These are phyloP conservation scores for Scytalidium lignicola DNA, from an alignment of 2,329 filamentous ascomycete species.

Conservation along the genomic window DNA sequence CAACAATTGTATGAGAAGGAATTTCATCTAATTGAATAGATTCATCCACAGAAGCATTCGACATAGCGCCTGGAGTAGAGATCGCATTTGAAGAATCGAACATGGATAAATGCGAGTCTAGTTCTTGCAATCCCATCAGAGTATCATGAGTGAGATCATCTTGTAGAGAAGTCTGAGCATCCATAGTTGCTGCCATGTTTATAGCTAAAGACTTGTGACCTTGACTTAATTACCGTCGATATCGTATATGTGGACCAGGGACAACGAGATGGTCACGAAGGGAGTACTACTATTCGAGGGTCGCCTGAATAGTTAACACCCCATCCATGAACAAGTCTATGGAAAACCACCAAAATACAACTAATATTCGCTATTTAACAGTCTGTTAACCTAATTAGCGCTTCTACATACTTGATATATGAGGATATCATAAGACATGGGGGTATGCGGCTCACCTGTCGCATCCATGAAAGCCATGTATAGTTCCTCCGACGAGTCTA, in stretches of 20 bases:
- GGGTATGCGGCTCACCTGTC: constrained; percentile 26
- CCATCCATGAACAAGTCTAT: constrained; percentile 17
- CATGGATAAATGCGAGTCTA: constrained; percentile 31
- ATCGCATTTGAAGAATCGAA: constrained; percentile 24
- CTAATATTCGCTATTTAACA: constrained; percentile 8
- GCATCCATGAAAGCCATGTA: constrained; percentile 20
- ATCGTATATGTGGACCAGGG: constrained; percentile 23
- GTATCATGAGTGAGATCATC: constrained; percentile 29
- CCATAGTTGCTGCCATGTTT: constrained; percentile 30
- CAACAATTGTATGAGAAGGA: constrained; percentile 19
- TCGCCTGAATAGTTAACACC: constrained; percentile 22
- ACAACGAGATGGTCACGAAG: constrained; percentile 16
- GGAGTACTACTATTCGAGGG: constrained; percentile 21
- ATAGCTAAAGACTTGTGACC: constrained; percentile 23
- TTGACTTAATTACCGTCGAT: constrained; percentile 27
- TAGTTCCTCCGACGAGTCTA: constrained; percentile 11
- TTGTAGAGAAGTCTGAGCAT: constrained; percentile 27
- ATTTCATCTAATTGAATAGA: constrained; percentile 16
- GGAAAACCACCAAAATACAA: constrained; percentile 16
- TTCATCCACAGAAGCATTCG: constrained; percentile 21
- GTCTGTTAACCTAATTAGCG: constrained; percentile 16
- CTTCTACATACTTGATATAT: constrained; percentile 14
- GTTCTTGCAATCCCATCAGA: constrained; percentile 30
- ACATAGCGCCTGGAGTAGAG: constrained; percentile 23
- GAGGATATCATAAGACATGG: constrained; percentile 26